phyloP scores from a whole-genome alignment of 495 filamentous ascomycete species.

The Pyronema omphalodes region DNA sequence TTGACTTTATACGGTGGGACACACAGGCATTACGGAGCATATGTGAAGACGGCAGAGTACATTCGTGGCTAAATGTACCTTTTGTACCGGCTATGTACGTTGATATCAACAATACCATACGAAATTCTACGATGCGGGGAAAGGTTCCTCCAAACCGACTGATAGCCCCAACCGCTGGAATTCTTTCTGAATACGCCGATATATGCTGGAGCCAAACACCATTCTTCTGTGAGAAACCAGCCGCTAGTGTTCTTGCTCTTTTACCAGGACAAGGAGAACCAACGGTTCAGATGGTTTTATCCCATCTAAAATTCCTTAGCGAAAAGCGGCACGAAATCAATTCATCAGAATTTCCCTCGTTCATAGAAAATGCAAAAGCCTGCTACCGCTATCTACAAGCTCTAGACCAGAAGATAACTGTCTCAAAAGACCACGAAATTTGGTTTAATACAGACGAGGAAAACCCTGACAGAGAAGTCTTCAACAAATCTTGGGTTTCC shows the following conservation, averaged over 20 bases:
- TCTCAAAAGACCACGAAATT: slow-evolving; percentile 7
- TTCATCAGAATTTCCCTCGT: slow-evolving; percentile 6
- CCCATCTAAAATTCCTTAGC: slow-evolving; percentile 13
- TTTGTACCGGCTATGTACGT: slow-evolving; percentile 4
- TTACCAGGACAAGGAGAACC: slow-evolving; percentile 4
- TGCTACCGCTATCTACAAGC: slow-evolving; percentile 12
- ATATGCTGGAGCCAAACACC: slow-evolving; percentile 19
- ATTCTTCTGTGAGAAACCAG: slow-evolving; percentile 4
- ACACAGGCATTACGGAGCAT: slow-evolving; percentile 5
- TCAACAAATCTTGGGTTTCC: slow-evolving; percentile 13
- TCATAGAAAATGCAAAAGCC: slow-evolving; percentile 8
- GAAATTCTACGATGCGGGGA: neutral
- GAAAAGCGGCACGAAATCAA: slow-evolving; percentile 3
- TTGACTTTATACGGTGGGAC: slow-evolving; percentile 13
- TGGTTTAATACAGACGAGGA: slow-evolving; percentile 16
- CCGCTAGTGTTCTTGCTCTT: neutral
- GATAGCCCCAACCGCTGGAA: neutral
- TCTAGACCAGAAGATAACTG: neutral
- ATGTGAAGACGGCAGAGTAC: neutral
- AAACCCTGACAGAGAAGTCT: neutral
- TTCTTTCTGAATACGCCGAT: slow-evolving; percentile 3
- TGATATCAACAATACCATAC: neutral
- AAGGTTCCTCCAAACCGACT: neutral
- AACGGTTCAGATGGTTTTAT: slow-evolving; percentile 6
- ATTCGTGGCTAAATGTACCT: neutral